A percentile compares a stretch with the other conserved stretches of the same genome.
These are phyloP conservation scores for Tricholoma matsutake DNA, from an alignment of 768 basidiomycete genomes.

Conservation along the genomic window DNA sequence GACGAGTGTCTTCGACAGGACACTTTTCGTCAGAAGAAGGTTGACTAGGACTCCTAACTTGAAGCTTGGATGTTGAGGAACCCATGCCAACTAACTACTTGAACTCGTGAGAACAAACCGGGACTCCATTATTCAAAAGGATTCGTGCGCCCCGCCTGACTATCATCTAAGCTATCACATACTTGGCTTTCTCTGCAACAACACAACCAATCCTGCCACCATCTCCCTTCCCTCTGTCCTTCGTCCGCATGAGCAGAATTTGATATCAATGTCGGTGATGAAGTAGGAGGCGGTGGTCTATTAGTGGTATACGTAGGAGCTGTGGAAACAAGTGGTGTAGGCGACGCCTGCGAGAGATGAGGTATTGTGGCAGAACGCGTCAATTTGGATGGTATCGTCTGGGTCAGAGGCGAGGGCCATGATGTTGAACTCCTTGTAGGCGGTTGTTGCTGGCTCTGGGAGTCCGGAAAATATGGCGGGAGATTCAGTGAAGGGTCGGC, in stretches of 20 bases:
- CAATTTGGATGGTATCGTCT: not conserved
- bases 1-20: constrained; percentile 20
- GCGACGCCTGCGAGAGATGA: constrained; percentile 24
- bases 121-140: constrained; percentile 40
- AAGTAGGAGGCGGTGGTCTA: constrained; percentile 35
- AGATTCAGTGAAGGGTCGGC: constrained; percentile 40
- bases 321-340: constrained; percentile 57
- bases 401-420: constrained; percentile 8
- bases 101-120: not conserved
- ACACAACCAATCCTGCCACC: constrained; percentile 90
- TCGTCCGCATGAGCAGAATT: constrained; percentile 24
- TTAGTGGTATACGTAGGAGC: constrained; percentile 48
- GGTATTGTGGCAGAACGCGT: constrained; percentile 12
- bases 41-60: constrained; percentile 19
- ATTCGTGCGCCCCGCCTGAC: constrained; percentile 74
- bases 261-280: constrained; percentile 23
- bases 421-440: constrained; percentile 23
- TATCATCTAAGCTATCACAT: constrained; percentile 14
- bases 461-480: constrained; percentile 51
- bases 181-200: constrained; percentile 77
- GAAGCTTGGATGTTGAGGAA: constrained; percentile 25
- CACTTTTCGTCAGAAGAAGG: constrained; percentile 31
- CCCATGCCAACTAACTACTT: constrained; percentile 17
- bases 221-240: constrained; percentile 42
- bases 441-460: constrained; percentile 17